Base-by-base conservation (phyloP, 2,329 filamentous ascomycete genomes). In the Curvularia lunata region DNA sequence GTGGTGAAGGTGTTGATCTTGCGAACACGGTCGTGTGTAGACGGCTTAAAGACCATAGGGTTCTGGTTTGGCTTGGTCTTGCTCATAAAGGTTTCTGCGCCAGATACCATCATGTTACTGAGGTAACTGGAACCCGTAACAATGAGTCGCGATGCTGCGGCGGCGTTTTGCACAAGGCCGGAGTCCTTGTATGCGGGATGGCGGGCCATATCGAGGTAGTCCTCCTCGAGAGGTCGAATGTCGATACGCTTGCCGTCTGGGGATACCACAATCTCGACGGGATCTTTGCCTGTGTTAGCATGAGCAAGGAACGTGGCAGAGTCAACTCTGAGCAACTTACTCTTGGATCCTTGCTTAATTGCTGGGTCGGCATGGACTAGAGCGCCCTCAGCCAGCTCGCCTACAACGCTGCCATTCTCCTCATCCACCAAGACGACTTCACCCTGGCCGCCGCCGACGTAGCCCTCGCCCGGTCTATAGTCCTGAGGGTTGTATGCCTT, bases 141-240 rank as follows among this genome's bases (percentile, higher is more conserved):
- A 64, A 99, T 92, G 18, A 99, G 83, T 5, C 93, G 90, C 2
- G 95, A 98, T 1, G 94, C 95, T 19, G 89, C 90, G 5, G 90
- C 90, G 1, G 95, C 94, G 65, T 91, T 91, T 59, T 91, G 90
- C 13, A 99, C 94, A 19, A 99, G 82, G 18, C 88, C 87, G 0
- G 91, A 96, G 73, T 91, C 90, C 70, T 91, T 88, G 79, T 97
- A 99, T n/a, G 92, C 91, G 0, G 95, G 95, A 70, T 98, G 93
- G 70, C 91, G 84, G 41, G 91, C 85, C 80, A 91, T 86, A 55
- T 88, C 86, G 42, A 95, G 83, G 68, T 95, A 92, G 67, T 91
- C 87, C 48, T 86, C 81, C 1, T 85, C 84, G 16, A 88, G 84
- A 2, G 90, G 89, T 28, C 85, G 83, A 45, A 94, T 88, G 16